A percentile compares a stretch with the other conserved stretches of the same genome.
These are phyloP conservation scores for Solioccasus polychromus DNA, from an alignment of 768 basidiomycete species.

Conservation along the genomic window DNA sequence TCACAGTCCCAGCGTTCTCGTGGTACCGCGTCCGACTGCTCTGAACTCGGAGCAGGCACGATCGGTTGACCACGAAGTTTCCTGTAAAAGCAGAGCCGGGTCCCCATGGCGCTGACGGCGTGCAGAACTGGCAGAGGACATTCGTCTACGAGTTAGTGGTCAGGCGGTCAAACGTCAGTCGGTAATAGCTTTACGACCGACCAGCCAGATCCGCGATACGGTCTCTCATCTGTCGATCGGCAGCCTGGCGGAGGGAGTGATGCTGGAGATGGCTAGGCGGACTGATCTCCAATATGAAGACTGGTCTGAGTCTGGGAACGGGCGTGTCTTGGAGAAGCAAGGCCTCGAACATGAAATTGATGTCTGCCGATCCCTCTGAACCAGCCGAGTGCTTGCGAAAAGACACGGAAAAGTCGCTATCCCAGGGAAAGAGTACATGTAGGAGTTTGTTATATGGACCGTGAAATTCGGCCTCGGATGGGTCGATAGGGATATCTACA, in stretches of 20 bases:
- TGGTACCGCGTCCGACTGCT: neutral
- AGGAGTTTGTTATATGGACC: conserved; percentile 3
- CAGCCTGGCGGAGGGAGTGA: neutral
- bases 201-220: neutral
- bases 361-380: too few species aligned
- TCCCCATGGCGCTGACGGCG: neutral
- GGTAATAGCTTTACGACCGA: neutral
- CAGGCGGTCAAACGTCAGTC: neutral
- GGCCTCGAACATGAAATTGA: too few species aligned
- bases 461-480: neutral
- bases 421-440: neutral
- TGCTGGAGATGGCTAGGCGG: neutral
- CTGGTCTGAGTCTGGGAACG: neutral
- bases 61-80: neutral
- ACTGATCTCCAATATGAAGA: neutral
- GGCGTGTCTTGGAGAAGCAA: too few species aligned
- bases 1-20: neutral
- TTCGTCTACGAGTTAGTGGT: neutral
- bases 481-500: neutral
- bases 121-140: neutral
- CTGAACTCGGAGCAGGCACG: too few species aligned
- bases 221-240: neutral
- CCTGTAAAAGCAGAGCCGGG: conserved; percentile 1
- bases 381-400: too few species aligned
- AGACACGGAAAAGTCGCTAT: neutral